Percentiles rank a stretch among this genome's conserved stretches.
Conservation (phyloP, 164 flowering plant species). For the Dillenia turbinata region DNA sequence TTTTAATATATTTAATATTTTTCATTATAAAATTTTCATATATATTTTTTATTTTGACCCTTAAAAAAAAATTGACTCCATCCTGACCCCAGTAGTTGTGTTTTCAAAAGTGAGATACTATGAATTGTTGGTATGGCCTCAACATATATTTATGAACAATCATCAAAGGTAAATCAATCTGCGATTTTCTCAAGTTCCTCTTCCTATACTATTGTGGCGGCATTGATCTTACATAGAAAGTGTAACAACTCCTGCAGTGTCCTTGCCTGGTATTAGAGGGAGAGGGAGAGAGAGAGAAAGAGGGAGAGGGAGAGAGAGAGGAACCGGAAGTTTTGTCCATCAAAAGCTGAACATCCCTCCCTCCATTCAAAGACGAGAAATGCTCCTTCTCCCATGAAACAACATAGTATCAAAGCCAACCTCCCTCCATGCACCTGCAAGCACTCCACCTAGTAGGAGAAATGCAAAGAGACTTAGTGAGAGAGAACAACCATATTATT, state of each 20-base stretch:
- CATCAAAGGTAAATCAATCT: no score
- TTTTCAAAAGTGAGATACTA: no score
- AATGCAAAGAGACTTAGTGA: slow-evolving; percentile 1
- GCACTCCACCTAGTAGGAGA: slow-evolving; percentile 1
- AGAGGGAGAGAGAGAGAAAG: no score
- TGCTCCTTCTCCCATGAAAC: slow-evolving; percentile 40
- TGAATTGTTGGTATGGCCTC: no score
- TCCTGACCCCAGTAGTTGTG: no score
- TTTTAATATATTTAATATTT: no score
- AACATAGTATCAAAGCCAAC: slow-evolving; percentile 30
- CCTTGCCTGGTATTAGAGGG: slow-evolving; percentile 30
- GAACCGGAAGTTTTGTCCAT: slow-evolving; percentile 42
- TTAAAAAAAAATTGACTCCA: no score
- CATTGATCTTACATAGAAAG: slow-evolving; percentile 44
- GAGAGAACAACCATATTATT: slow-evolving; percentile 1
- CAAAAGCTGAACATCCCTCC: slow-evolving; percentile 42
- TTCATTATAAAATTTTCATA: no score
- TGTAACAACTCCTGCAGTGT: slow-evolving; percentile 59
- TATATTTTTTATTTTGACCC: no score
- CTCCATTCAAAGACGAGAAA: slow-evolving; percentile 23
- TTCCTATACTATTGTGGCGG: no score
- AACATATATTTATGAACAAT: no score
- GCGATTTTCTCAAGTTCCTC: no score
- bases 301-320: neutral
- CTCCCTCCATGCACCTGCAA: neutral